phyloP scores from a whole-genome alignment of 1,284 basidiomycete species.

The Trichosporon coremiiforme region DNA sequence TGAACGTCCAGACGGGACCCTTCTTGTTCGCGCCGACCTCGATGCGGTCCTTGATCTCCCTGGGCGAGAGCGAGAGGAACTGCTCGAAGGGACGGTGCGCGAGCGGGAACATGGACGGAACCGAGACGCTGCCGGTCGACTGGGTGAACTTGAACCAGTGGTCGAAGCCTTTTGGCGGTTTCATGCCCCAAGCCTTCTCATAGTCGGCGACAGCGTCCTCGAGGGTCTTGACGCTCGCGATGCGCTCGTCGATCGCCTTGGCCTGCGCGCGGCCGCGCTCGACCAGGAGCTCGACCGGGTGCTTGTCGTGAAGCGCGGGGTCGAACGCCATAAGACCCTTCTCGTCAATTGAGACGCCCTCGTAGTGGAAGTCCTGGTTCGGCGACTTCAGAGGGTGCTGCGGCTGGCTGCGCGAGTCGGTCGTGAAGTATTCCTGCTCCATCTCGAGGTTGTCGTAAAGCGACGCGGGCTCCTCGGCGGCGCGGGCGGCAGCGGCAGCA shows the following conservation, averaged over 20 bases:
- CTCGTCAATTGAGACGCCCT: constrained; percentile 27
- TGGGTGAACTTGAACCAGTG: constrained; percentile 48
- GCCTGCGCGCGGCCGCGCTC: constrained; percentile 36
- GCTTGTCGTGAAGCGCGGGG: constrained; percentile 27
- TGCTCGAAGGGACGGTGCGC: constrained; percentile 45
- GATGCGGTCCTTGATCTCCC: constrained; percentile 39
- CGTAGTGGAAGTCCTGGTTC: constrained; percentile 25
- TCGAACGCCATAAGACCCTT: constrained; percentile 30
- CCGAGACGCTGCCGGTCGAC: constrained; percentile 27
- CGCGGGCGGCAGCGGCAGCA: neutral
- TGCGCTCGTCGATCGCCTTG: constrained; percentile 35
- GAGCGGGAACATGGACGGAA: constrained; percentile 40
- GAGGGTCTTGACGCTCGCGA: constrained; percentile 33
- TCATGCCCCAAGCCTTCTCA: constrained; percentile 38
- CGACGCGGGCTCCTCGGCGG: constrained; percentile 7
- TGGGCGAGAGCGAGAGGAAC: constrained; percentile 42
- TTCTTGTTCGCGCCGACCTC: constrained; percentile 22
- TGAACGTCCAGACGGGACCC: constrained; percentile 37
- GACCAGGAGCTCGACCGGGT: constrained; percentile 48
- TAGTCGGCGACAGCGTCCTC: constrained; percentile 47
- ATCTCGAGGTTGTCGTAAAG: constrained; percentile 1
- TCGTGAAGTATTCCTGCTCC: constrained; percentile 11
- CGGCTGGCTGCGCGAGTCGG: neutral
- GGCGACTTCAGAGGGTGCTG: constrained; percentile 25
- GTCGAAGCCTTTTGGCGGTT: constrained; percentile 49